A percentile compares a stretch with the other conserved stretches of the same genome.
Evolutionary conservation across 805 yeast species (phyloP).

Genomic region (Saturnispora mendoncae): DNA sequence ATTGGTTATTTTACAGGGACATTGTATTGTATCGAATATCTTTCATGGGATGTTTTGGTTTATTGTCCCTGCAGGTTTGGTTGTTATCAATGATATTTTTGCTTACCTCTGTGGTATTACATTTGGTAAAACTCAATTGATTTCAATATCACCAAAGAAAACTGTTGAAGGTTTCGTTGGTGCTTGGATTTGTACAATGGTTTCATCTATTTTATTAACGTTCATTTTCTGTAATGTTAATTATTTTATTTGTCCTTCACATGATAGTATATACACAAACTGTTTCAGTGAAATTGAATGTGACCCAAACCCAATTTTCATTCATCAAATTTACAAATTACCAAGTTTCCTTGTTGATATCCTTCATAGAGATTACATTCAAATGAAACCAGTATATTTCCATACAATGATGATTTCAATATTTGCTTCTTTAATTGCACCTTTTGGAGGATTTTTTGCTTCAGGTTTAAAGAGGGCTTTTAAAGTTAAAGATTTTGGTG

Average conservation of each 20-base stretch:
- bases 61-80: slow-evolving; percentile 82
- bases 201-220: slow-evolving; percentile 61
- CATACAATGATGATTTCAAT: slow-evolving; percentile 83
- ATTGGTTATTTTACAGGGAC: slow-evolving; percentile 88
- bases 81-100: slow-evolving; percentile 88
- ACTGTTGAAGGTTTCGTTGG: slow-evolving; percentile 97
- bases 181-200: slow-evolving; percentile 90
- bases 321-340: slow-evolving; percentile 66
- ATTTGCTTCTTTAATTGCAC: slow-evolving; percentile 94
- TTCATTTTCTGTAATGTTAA: slow-evolving; percentile 53
- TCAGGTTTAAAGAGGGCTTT: slow-evolving; percentile 96
- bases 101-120: slow-evolving; percentile 97
- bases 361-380: slow-evolving; percentile 36
- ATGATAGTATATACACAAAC: slow-evolving; percentile 30
- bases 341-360: slow-evolving; percentile 56
- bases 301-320: slow-evolving; percentile 81
- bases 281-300: slow-evolving; percentile 59
- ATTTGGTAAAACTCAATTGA: slow-evolving; percentile 86
- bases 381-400: slow-evolving; percentile 79
- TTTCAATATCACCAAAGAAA: slow-evolving; percentile 91
- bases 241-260: slow-evolving; percentile 84
- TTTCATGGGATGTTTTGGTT: slow-evolving; percentile 92
- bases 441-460: slow-evolving; percentile 97
- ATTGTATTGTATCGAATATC: slow-evolving; percentile 82
- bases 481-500: slow-evolving; percentile 94